Evolutionary conservation across 805 yeast genomes (phyloP), one percentile per base, ranked within the genome.

Genomic region (Jamesozyma rosinii): DNA sequence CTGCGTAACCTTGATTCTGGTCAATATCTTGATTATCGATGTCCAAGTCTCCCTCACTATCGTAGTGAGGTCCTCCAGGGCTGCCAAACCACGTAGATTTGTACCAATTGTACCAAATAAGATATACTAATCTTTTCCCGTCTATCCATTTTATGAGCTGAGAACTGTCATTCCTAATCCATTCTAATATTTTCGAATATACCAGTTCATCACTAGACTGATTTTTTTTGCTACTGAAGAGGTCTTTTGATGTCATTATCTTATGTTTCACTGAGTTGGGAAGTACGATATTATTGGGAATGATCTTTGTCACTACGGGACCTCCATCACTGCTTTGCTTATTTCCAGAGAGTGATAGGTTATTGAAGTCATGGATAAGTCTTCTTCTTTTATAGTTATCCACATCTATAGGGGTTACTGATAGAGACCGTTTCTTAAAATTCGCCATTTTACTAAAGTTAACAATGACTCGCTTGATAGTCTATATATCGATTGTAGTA

Each of bases 31-130:
- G 4, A 15, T 33, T 15, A 4, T 33, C 18, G 18, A 33, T 5
- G 18, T 15, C 5, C 5, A 36, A 10, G 21, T 54, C 50, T 4
- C 37, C 44, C 11, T 44, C 48, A 14, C 18, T 17, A 24, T 42
- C 46, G 27, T 5, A 11, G 15, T 36, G 5, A 37, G 4, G 9
- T 21, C 17, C n/a, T 24, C 13, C 14, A 5, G n/a, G 26, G 10
- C 18, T 17, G 3, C 10, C n/a, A 6, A 26, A 35, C 44, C 26
- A 39, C 14, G 40, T 37, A 32, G 44, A 44, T 29, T 42, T 53
- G 17, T 49, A 51, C 70, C 70, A 66, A 2, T 32, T 38, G 5
- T 52, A 45, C 70, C 70, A 66, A 8, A 45, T 47, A 2, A 44
- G 20, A 38, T 53, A 62, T 1, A 58, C 41, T 4, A 54, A 17